Percentiles rank a stretch among this genome's conserved stretches.
Conservation (phyloP, 2,329 filamentous ascomycete genomes). For the Fonsecaea nubica region DNA sequence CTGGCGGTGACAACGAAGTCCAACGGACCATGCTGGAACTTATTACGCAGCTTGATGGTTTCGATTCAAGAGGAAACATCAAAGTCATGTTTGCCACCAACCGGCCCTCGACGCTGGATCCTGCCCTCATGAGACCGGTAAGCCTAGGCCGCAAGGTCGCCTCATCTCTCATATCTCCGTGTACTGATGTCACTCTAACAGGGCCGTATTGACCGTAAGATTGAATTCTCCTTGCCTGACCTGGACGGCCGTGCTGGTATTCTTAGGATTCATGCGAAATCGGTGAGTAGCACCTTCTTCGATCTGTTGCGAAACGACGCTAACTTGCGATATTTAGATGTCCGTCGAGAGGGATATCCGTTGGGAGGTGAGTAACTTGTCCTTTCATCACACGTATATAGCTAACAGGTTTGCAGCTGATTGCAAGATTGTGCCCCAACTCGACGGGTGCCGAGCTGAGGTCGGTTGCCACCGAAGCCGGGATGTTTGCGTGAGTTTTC, state of each 20-base stretch:
- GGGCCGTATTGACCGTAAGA: slow-evolving; percentile 83
- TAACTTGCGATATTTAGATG: slow-evolving; percentile 77
- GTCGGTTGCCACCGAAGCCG: slow-evolving; percentile 96
- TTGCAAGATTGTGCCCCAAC: slow-evolving; percentile 95
- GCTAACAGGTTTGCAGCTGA: slow-evolving; percentile 59
- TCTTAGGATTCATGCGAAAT: slow-evolving; percentile 71
- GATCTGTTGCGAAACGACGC: background rate
- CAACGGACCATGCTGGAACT: slow-evolving; percentile 98
- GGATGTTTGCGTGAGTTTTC: slow-evolving; percentile 79
- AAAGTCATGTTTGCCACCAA: slow-evolving; percentile 99
- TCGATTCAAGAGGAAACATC: slow-evolving; percentile 96
- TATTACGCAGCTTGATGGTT: slow-evolving; percentile 95
- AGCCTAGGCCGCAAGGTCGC: slow-evolving; percentile 54
- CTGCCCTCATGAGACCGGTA: slow-evolving; percentile 94
- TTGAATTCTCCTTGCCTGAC: slow-evolving; percentile 96
- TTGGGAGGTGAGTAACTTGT: slow-evolving; percentile 68
- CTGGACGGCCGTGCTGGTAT: slow-evolving; percentile 98
- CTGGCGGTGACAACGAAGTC: slow-evolving; percentile 96
- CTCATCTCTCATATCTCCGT: background rate
- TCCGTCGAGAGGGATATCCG: slow-evolving; percentile 97
- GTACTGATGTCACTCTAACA: background rate
- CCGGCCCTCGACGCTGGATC: slow-evolving; percentile 91
- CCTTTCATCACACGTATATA: background rate
- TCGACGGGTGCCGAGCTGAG: slow-evolving; percentile 94
- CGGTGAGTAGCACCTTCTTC: slow-evolving; percentile 3